phyloP scores from a whole-genome alignment of 2,329 filamentous ascomycete species.

The Ceratocystis huliohia region DNA sequence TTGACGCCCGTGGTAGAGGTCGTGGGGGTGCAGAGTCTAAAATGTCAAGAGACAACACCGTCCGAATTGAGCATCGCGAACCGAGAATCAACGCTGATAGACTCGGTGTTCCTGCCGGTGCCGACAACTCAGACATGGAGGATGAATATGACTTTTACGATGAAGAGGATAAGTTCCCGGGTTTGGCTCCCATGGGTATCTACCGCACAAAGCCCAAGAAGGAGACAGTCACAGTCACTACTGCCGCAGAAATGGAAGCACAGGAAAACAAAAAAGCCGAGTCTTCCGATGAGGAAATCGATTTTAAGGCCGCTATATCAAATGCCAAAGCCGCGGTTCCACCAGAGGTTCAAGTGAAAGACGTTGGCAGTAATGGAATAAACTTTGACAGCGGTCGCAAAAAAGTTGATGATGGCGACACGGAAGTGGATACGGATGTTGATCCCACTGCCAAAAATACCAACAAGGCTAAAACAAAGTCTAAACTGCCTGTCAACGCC shows the following conservation, averaged over 20 bases:
- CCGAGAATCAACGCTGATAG: constrained; percentile 44
- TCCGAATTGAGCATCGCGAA: constrained; percentile 30
- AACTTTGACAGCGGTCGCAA: constrained; percentile 31
- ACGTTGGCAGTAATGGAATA: constrained; percentile 37
- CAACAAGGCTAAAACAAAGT: constrained; percentile 19
- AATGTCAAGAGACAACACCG: constrained; percentile 25
- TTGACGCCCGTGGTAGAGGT: constrained; percentile 17
- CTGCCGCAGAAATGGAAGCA: constrained; percentile 19
- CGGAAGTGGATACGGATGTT: constrained; percentile 24
- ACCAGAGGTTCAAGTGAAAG: constrained; percentile 43
- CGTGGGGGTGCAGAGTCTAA: constrained; percentile 25
- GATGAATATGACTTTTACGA: constrained; percentile 37
- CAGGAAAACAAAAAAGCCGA: constrained; percentile 11
- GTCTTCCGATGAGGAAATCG: constrained; percentile 18
- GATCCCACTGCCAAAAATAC: constrained; percentile 24
- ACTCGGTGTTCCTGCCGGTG: constrained; percentile 33
- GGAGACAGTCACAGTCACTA: constrained; percentile 16
- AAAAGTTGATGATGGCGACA: constrained; percentile 23
- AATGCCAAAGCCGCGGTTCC: constrained; percentile 3
- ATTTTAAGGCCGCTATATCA: constrained; percentile 21
- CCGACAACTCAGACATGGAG: constrained; percentile 34
- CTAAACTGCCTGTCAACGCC: constrained; percentile 19
- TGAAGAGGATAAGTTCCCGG: constrained; percentile 26
- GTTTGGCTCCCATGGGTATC: constrained; percentile 43
- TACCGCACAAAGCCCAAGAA: constrained; percentile 26